A percentile compares a stretch with the other conserved stretches of the same genome.
Evolutionary conservation across 2,329 filamentous ascomycete genomes (phyloP).

Genomic region (Sordariomycetes sp.): DNA sequence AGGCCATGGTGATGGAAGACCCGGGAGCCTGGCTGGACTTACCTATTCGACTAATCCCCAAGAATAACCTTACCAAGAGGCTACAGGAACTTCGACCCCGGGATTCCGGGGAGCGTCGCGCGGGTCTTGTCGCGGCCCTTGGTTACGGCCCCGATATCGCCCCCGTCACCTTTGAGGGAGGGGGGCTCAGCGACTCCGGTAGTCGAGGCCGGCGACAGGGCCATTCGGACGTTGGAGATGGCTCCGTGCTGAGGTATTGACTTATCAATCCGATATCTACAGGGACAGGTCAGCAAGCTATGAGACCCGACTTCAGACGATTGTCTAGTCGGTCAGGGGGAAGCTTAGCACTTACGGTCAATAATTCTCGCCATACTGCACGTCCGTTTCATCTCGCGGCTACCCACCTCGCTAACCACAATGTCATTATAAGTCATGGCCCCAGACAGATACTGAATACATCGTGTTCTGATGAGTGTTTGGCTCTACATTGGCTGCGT

Average conservation of each 20-base stretch:
- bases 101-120: constrained; percentile 35
- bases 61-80: not conserved
- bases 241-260: constrained; percentile 51
- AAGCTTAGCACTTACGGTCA: constrained; percentile 21
- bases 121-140: constrained; percentile 48
- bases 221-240: constrained; percentile 46
- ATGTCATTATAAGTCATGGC: constrained; percentile 43
- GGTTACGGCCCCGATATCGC: constrained; percentile 51
- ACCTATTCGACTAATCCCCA: constrained; percentile 3
- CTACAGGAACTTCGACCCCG: constrained; percentile 31
- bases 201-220: constrained; percentile 41
- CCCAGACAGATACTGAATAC: constrained; percentile 15
- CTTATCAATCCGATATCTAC: constrained; percentile 36
- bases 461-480: constrained; percentile 6
- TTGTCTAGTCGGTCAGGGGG: not conserved
- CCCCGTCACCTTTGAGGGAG: constrained; percentile 38
- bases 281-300: too few relatives aligned
- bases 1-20: not conserved
- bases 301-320: too few relatives aligned
- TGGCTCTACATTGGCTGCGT: constrained; percentile 34
- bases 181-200: constrained; percentile 46
- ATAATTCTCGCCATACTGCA: constrained; percentile 46
- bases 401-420: constrained; percentile 41
- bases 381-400: constrained; percentile 53
- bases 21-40: not conserved